phyloP scores from a whole-genome alignment of 768 basidiomycete species.

The Calvatia gigantea region DNA sequence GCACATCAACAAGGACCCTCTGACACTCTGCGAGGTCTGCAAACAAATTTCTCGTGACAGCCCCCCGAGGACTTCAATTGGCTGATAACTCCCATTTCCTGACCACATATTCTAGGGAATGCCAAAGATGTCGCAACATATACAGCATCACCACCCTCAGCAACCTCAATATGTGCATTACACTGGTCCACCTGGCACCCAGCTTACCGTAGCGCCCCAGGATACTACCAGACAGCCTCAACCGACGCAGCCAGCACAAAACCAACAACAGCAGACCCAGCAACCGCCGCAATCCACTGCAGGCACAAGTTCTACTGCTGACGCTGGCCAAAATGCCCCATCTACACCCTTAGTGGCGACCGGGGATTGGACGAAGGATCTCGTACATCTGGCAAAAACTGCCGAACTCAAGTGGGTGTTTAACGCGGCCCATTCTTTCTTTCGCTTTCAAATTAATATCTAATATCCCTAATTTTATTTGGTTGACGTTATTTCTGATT shows the following conservation, averaged over 20 bases:
- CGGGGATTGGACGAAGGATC: conserved; percentile 85
- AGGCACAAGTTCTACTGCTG: conserved; percentile 24
- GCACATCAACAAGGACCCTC: conserved; percentile 18
- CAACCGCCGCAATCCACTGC: conserved; percentile 18
- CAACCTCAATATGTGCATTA: conserved; percentile 37
- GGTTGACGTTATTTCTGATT: not conserved
- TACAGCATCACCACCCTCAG: conserved; percentile 31
- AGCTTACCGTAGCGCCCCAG: conserved; percentile 20
- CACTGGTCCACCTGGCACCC: conserved; percentile 26
- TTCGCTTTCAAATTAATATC: not conserved
- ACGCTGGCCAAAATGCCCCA: conserved; percentile 1
- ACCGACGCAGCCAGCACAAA: conserved; percentile 16
- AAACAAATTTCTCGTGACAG: not conserved
- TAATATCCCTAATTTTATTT: too few species aligned
- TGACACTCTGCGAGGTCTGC: conserved; percentile 10
- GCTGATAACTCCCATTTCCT: conserved; percentile 22
- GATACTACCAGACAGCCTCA: conserved; percentile 27
- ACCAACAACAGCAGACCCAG: conserved; percentile 15
- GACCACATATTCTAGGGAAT: conserved; percentile 12
- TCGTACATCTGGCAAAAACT: conserved; percentile 82
- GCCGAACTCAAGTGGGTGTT: conserved; percentile 80
- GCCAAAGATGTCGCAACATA: conserved; percentile 42
- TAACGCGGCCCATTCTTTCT: not conserved
- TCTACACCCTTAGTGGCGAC: conserved; percentile 61
- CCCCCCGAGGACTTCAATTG: conserved; percentile 41